These are phyloP conservation scores for Saccharomycopsis sp. DNA, from an alignment of 805 yeast species.

Conservation along the genomic window DNA sequence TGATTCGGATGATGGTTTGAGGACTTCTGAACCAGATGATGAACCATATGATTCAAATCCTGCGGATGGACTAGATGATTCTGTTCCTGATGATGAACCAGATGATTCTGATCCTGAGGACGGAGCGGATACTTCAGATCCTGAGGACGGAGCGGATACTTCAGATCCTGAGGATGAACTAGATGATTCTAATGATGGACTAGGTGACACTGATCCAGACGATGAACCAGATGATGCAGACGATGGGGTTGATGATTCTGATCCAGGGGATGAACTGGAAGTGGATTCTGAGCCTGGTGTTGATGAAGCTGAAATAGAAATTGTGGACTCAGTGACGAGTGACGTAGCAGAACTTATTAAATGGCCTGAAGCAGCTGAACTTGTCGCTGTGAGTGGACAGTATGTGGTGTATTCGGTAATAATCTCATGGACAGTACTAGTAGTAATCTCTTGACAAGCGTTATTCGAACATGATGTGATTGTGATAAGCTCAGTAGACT, in stretches of 20 bases:
- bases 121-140: too few species aligned
- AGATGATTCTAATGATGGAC: too few species aligned
- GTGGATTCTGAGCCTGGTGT: not conserved
- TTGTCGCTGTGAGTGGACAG: not conserved
- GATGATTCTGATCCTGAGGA: not conserved
- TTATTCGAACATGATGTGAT: not conserved
- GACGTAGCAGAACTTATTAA: not conserved
- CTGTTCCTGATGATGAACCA: not conserved
- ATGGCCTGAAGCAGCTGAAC: not conserved
- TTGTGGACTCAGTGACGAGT: too few species aligned
- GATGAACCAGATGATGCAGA: too few species aligned
- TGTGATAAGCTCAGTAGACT: not conserved
- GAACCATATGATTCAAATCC: too few species aligned
- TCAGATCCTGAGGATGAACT: too few species aligned
- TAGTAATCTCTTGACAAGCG: not conserved
- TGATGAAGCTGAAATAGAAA: not conserved
- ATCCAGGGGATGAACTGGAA: too few species aligned
- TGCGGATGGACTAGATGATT: slow-evolving; percentile 2
- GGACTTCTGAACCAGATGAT: too few species aligned
- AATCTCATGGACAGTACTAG: not conserved
- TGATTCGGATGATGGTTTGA: too few species aligned
- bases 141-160: too few species aligned
- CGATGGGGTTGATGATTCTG: not conserved
- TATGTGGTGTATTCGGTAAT: not conserved
- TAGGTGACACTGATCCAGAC: too few species aligned